phyloP scores from a whole-genome alignment of 768 basidiomycete genomes.

The Trametes meyenii region DNA sequence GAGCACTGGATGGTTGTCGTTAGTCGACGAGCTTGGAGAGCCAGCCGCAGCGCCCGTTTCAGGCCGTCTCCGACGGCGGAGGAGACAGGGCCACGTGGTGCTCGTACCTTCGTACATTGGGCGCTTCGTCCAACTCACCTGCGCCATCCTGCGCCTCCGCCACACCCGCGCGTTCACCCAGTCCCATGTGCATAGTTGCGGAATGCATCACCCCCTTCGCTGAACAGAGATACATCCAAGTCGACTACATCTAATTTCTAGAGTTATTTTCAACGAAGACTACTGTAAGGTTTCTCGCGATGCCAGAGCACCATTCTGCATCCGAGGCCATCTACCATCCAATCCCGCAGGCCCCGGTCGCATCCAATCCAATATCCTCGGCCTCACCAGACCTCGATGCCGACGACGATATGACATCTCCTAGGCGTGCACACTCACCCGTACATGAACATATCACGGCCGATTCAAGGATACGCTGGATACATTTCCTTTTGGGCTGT shows the following conservation, averaged over 20 bases:
- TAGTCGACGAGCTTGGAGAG: too few relatives aligned
- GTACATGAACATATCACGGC: not conserved
- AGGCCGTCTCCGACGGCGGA: too few relatives aligned
- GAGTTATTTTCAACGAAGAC: too few relatives aligned
- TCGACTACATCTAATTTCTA: not conserved
- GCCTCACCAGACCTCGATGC: slow-evolving; percentile 22
- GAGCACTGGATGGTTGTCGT: too few relatives aligned
- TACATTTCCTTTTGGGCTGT: slow-evolving; percentile 75
- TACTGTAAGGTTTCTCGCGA: not conserved
- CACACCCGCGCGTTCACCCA: too few relatives aligned
- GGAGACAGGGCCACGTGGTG: too few relatives aligned
- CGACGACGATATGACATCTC: slow-evolving; percentile 12
- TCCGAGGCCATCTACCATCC: slow-evolving; percentile 41
- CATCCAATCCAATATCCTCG: slow-evolving; percentile 33
- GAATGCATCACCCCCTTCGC: too few relatives aligned
- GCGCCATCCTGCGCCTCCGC: not conserved
- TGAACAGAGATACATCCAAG: not conserved
- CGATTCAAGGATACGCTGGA: slow-evolving; percentile 56
- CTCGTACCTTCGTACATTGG: too few relatives aligned
- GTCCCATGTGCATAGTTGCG: too few relatives aligned
- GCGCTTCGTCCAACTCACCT: too few relatives aligned
- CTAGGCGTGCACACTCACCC: not conserved
- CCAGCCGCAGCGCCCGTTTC: too few relatives aligned
- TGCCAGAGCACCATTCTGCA: slow-evolving; percentile 17
- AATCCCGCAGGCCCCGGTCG: slow-evolving; percentile 44